Conservation (phyloP, 106 monocot species). For the Cymbidium sinense region DNA sequence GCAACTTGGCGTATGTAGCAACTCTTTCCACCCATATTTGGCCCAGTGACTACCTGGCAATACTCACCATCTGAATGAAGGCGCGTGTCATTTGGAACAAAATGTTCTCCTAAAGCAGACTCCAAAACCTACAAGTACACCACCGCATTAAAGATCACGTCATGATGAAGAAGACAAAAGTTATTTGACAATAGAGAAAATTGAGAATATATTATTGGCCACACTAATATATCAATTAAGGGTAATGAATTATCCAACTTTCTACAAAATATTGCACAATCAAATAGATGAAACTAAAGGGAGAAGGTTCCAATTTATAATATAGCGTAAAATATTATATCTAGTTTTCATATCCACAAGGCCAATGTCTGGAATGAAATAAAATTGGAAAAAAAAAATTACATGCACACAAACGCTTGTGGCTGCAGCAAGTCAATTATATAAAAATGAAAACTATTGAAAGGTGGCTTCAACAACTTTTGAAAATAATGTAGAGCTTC, state of each 20-base stretch:
- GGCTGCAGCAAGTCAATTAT: neutral
- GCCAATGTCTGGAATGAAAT: neutral
- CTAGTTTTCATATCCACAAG: neutral
- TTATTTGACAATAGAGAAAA: no score
- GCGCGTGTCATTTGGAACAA: conserved; percentile 94
- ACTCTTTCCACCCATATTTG: conserved; percentile 99
- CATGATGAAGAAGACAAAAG: neutral
- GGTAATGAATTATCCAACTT: neutral
- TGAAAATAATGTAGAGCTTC: neutral
- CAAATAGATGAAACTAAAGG: neutral
- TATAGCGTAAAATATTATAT: neutral
- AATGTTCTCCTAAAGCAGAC: conserved; percentile 57
- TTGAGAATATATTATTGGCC: neutral
- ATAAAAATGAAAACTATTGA: neutral
- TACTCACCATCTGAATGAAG: conserved; percentile 56
- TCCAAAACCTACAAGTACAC: conserved; percentile 65
- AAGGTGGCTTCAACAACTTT: neutral
- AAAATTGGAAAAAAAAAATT: neutral
- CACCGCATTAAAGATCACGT: neutral
- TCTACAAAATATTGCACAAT: neutral
- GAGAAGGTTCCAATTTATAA: neutral
- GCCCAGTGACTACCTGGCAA: conserved; percentile 94
- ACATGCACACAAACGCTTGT: neutral
- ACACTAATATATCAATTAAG: neutral
- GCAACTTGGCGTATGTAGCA: conserved; percentile 99